A percentile compares a stretch with the other conserved stretches of the same genome.
Evolutionary conservation across 345 rosid genomes (phyloP).

Genomic region (Rubroshorea leprosula): DNA sequence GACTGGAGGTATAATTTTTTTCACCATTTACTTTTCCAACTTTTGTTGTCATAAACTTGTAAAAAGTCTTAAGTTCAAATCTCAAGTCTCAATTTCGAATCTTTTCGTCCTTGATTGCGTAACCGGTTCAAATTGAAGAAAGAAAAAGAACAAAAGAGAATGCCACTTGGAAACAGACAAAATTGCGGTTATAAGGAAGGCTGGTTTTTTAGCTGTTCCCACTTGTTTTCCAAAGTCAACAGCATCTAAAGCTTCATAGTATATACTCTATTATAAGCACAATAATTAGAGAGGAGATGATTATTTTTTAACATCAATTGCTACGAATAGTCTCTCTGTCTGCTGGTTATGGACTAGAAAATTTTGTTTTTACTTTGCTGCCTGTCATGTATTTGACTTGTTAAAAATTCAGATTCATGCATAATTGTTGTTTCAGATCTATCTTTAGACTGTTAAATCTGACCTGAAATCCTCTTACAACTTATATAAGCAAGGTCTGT

Average conservation of each 20-base stretch:
- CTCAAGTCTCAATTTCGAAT: too few species aligned
- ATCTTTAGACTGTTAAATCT: conserved; percentile 14
- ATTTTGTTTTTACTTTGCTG: conserved; percentile 9
- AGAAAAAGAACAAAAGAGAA: too few species aligned
- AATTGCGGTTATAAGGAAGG: too few species aligned
- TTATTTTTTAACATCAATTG: background rate
- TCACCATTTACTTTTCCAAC: too few species aligned
- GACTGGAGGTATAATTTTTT: too few species aligned
- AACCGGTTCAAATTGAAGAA: too few species aligned
- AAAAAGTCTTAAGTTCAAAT: too few species aligned
- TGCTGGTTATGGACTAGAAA: conserved; percentile 4
- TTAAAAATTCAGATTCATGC: conserved; percentile 25
- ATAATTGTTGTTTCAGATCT: background rate
- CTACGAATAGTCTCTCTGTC: background rate
- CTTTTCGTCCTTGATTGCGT: too few species aligned
- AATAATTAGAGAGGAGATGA: conserved; percentile 4
- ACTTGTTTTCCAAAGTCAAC: conserved; percentile 20
- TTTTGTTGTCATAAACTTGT: too few species aligned
- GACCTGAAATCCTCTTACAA: conserved; percentile 18
- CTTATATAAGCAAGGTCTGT: conserved; percentile 25
- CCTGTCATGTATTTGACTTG: conserved; percentile 11
- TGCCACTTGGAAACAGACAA: too few species aligned
- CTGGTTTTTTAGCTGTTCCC: conserved; percentile 18
- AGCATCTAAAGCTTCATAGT: background rate
- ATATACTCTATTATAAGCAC: conserved; percentile 5